Conservation (phyloP, 306 rosid species). For the Lablab purpureus region DNA sequence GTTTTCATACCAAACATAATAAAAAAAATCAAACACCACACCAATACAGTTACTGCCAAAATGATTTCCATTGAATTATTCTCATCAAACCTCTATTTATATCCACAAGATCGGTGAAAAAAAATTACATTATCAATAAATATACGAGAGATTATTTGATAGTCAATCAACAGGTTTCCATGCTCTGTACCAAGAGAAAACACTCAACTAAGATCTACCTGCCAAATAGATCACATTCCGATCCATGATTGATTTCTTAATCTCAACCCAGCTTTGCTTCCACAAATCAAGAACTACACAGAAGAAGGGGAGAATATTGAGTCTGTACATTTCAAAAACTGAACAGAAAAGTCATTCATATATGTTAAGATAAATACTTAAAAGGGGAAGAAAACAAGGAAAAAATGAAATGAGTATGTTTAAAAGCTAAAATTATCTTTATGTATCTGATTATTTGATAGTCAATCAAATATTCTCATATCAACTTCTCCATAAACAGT, state of each 20-base stretch:
- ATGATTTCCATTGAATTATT: constrained; percentile 36
- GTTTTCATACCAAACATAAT: constrained; percentile 9
- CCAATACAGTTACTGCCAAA: constrained; percentile 19
- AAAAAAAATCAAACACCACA: neutral
- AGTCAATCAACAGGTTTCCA: constrained; percentile 39
- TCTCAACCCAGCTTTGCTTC: constrained; percentile 40
- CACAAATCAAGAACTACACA: constrained; percentile 33
- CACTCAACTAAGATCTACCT: constrained; percentile 43
- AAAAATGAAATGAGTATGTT: no score
- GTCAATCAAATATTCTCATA: no score
- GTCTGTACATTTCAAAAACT: neutral
- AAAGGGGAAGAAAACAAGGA: no score
- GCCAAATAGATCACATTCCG: constrained; percentile 1
- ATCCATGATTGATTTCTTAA: constrained; percentile 35
- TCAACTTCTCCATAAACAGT: no score
- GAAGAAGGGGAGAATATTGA: constrained; percentile 5
- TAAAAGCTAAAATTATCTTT: no score
- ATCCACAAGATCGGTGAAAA: constrained; percentile 30
- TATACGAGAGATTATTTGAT: constrained; percentile 34
- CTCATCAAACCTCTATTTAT: constrained; percentile 43
- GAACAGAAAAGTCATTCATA: neutral
- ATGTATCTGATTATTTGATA: no score
- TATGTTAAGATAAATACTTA: neutral
- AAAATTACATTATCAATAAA: constrained; percentile 31
- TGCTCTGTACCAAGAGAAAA: constrained; percentile 33